Percentiles rank a stretch among this genome's conserved stretches.
phyloP scores from a whole-genome alignment of 2,329 filamentous ascomycete genomes.

The Exophiala sideris region DNA sequence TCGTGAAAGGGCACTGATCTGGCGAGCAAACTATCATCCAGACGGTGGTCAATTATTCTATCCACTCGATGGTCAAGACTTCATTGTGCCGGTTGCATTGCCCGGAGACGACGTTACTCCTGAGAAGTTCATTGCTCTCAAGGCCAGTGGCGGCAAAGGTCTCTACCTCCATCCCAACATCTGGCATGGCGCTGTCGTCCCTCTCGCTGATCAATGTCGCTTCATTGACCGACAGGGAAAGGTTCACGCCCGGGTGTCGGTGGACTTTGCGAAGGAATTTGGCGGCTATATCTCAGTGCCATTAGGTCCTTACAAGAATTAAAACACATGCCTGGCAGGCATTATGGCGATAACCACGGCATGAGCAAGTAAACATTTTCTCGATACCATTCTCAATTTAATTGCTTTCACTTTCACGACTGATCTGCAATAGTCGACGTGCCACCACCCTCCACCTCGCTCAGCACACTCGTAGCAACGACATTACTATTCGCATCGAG shows the following conservation, averaged over 20 bases:
- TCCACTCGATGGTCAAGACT: conserved; percentile 9
- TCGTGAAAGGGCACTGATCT: conserved; percentile 12
- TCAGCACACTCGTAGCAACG: conserved; percentile 51
- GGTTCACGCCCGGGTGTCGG: conserved; percentile 15
- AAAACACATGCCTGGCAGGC: too few relatives aligned
- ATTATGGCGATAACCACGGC: too few relatives aligned
- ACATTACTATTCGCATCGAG: conserved; percentile 48
- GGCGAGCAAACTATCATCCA: conserved; percentile 17
- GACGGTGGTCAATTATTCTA: conserved; percentile 17
- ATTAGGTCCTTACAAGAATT: neutral
- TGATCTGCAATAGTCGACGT: conserved; percentile 44
- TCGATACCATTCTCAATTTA: too few relatives aligned
- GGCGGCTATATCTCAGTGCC: conserved; percentile 14
- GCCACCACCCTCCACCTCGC: conserved; percentile 53
- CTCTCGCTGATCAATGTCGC: conserved; percentile 9
- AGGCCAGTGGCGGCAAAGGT: conserved; percentile 12
- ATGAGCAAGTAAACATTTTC: too few relatives aligned
- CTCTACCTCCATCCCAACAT: conserved; percentile 17
- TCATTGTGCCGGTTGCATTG: conserved; percentile 12
- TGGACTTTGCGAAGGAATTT: conserved; percentile 18
- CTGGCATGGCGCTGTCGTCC: conserved; percentile 17
- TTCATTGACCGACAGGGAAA: conserved; percentile 14
- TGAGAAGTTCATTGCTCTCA: conserved; percentile 15
- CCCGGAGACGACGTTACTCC: conserved; percentile 15
- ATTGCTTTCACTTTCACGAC: too few relatives aligned